These are phyloP conservation scores for Zizania latifolia DNA, from an alignment of 176 grass and related monocot genomes.

Conservation along the genomic window DNA sequence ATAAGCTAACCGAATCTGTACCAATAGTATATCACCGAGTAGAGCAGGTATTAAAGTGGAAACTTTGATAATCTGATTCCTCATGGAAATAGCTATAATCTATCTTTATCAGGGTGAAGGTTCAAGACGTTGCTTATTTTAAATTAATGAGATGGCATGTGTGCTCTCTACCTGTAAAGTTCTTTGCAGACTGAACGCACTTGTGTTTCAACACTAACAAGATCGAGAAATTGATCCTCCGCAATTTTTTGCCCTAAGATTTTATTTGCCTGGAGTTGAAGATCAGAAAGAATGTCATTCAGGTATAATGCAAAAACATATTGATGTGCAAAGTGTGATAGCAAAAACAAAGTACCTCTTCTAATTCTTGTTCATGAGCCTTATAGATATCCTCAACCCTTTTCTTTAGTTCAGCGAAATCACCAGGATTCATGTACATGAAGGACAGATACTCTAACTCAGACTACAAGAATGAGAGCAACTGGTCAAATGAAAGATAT, in stretches of 20 bases:
- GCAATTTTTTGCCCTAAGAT: constrained; percentile 76
- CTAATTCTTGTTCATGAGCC: constrained; percentile 80
- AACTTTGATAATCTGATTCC: neutral
- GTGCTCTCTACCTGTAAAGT: constrained; percentile 71
- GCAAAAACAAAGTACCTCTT: constrained; percentile 62
- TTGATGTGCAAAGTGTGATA: neutral
- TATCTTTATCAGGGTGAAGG: constrained; percentile 5
- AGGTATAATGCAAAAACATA: constrained; percentile 22
- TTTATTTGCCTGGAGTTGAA: constrained; percentile 69
- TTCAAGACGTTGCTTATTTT: constrained; percentile 13
- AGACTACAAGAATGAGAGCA: constrained; percentile 52
- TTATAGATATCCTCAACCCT: constrained; percentile 76
- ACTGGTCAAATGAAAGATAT: constrained; percentile 30
- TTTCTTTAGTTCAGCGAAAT: constrained; percentile 74
- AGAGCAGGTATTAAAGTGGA: neutral
- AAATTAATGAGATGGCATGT: constrained; percentile 3
- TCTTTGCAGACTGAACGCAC: constrained; percentile 82
- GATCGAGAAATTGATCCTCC: constrained; percentile 87
- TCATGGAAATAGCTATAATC: neutral
- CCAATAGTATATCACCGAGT: constrained; percentile 1
- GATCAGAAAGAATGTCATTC: constrained; percentile 14
- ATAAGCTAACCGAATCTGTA: neutral
- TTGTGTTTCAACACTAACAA: constrained; percentile 81
- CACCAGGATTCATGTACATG: constrained; percentile 76
- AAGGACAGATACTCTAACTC: constrained; percentile 96